A percentile compares a stretch with the other conserved stretches of the same genome.
Evolutionary conservation across 305 asterid species (phyloP).

Genomic region (Fraxinus baroniana): DNA sequence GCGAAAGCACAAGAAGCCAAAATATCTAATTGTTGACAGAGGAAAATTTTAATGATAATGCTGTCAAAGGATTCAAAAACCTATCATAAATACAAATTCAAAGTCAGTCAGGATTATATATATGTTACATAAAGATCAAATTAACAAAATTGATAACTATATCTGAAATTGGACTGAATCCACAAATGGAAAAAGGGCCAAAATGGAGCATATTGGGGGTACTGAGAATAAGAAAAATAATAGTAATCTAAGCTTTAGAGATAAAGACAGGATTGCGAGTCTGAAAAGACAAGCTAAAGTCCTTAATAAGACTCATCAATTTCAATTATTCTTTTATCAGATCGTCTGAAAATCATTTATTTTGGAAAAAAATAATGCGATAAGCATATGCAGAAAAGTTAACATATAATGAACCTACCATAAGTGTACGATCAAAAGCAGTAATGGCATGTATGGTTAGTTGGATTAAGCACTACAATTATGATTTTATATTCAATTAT

Average conservation of each 20-base stretch:
- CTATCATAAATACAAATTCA: background rate
- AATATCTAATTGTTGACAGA: background rate
- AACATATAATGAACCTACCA: background rate
- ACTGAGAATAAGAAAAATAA: background rate
- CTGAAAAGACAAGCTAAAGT: background rate
- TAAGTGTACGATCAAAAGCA: background rate
- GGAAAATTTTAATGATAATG: background rate
- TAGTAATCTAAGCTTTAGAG: background rate
- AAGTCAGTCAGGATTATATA: background rate
- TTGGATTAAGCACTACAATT: background rate
- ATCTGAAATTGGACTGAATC: background rate
- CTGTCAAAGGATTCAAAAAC: background rate
- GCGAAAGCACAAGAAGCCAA: background rate
- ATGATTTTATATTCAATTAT: background rate
- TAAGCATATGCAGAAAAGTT: background rate
- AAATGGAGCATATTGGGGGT: background rate
- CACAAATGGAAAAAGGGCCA: background rate
- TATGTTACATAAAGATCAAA: background rate
- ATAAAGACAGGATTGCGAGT: background rate
- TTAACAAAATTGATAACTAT: background rate
- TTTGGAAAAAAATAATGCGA: background rate
- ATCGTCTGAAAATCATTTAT: background rate
- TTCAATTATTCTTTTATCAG: background rate
- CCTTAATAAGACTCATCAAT: background rate
- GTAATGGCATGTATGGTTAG: background rate